These are phyloP conservation scores for Colletotrichum scovillei DNA, from an alignment of 2,329 filamentous ascomycete genomes.

Conservation along the genomic window DNA sequence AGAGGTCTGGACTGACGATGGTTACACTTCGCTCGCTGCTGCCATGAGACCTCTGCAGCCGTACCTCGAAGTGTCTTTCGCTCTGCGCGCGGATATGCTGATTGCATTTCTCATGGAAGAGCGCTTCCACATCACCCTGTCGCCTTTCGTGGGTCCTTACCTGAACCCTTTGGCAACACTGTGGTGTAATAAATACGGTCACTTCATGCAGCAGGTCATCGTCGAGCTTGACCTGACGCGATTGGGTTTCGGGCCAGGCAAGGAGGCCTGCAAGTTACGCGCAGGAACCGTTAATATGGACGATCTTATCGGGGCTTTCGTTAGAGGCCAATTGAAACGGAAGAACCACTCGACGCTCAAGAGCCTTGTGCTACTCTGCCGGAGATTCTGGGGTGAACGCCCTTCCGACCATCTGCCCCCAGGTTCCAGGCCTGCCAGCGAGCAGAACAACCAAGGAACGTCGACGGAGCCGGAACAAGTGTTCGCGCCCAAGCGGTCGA, in stretches of 20 bases:
- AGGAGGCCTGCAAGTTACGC: conserved; percentile 39
- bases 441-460: neutral
- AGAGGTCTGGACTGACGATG: conserved; percentile 48
- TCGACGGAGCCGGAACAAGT: neutral
- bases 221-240: conserved; percentile 55
- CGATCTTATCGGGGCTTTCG: conserved; percentile 43
- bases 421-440: neutral
- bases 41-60: conserved; percentile 40
- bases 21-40: conserved; percentile 45
- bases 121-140: conserved; percentile 52
- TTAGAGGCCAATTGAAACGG: conserved; percentile 40
- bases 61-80: conserved; percentile 47
- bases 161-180: conserved; percentile 48
- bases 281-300: conserved; percentile 42
- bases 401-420: neutral
- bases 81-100: conserved; percentile 51
- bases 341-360: conserved; percentile 39
- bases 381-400: conserved; percentile 45
- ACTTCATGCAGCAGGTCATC: conserved; percentile 49
- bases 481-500: conserved; percentile 18
- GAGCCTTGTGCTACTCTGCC: conserved; percentile 47
- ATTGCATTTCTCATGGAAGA: conserved; percentile 47
- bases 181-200: conserved; percentile 49
- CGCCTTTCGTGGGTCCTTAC: conserved; percentile 47
- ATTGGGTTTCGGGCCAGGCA: conserved; percentile 45